A percentile compares a stretch with the other conserved stretches of the same genome.
These are phyloP conservation scores for Lepidium campestre DNA, from an alignment of 441 rosid genomes.

Conservation along the genomic window DNA sequence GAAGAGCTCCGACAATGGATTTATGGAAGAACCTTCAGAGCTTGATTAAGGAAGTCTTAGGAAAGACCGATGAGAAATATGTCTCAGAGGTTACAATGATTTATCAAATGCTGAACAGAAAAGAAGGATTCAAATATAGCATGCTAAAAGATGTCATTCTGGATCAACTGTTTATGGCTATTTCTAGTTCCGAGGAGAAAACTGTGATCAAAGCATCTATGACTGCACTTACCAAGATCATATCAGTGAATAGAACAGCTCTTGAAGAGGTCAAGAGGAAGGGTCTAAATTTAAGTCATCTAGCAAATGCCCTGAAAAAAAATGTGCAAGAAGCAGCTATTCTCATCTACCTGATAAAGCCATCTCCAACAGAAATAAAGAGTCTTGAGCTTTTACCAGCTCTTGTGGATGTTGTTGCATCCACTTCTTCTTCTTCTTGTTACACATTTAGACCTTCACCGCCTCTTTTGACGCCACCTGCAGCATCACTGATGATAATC, in stretches of 20 bases:
- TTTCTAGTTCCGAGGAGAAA: slow-evolving; percentile 67
- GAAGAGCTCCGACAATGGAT: slow-evolving; percentile 37
- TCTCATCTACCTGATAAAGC: slow-evolving; percentile 74
- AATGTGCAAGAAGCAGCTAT: slow-evolving; percentile 86
- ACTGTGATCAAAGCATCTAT: slow-evolving; percentile 62
- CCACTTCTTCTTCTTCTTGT: slow-evolving; percentile 33
- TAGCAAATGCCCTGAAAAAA: slow-evolving; percentile 68
- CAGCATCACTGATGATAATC: slow-evolving; percentile 84
- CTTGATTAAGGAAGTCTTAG: slow-evolving; percentile 52
- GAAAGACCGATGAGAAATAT: slow-evolving; percentile 53
- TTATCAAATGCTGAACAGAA: slow-evolving; percentile 56
- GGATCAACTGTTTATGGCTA: slow-evolving; percentile 62
- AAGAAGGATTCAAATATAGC: slow-evolving; percentile 51
- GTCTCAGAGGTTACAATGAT: slow-evolving; percentile 58
- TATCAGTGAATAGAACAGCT: slow-evolving; percentile 51
- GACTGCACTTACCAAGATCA: slow-evolving; percentile 58
- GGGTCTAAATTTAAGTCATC: slow-evolving; percentile 55
- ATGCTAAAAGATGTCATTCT: slow-evolving; percentile 68
- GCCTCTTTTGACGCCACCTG: slow-evolving; percentile 60
- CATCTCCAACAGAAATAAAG: slow-evolving; percentile 81
- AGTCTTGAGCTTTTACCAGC: slow-evolving; percentile 78
- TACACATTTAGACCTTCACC: slow-evolving; percentile 35
- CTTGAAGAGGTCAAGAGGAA: slow-evolving; percentile 66
- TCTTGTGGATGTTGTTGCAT: slow-evolving; percentile 65
- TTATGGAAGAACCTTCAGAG: slow-evolving; percentile 50